phyloP scores from a whole-genome alignment of 176 grass and related monocot species.

The Pontederia crassipes region DNA sequence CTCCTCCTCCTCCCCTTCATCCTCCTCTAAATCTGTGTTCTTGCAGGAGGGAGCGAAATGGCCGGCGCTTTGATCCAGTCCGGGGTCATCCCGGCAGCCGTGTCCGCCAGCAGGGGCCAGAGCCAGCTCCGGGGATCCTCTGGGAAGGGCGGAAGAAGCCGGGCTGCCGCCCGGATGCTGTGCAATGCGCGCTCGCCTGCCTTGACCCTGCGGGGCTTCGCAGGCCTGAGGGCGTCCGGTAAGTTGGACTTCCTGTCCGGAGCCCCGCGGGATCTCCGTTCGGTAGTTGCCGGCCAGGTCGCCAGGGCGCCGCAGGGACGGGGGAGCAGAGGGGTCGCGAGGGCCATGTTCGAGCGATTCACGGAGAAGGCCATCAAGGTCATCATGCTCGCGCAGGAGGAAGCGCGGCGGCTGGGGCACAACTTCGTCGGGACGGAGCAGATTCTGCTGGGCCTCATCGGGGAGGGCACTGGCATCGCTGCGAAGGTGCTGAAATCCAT shows the following conservation, averaged over 20 bases:
- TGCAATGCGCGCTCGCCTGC: constrained; percentile 19
- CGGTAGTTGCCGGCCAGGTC: constrained; percentile 32
- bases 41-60: constrained; percentile 11
- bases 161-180: constrained; percentile 23
- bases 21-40: too few species aligned
- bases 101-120: constrained; percentile 13
- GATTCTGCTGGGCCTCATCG: constrained; percentile 80
- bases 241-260: constrained; percentile 19
- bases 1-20: too few species aligned
- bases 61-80: constrained; percentile 45
- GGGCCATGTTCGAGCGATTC: constrained; percentile 83
- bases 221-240: constrained; percentile 38
- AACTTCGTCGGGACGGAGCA: constrained; percentile 93
- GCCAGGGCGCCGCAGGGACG: constrained; percentile 19
- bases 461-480: constrained; percentile 87
- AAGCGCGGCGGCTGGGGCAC: constrained; percentile 80
- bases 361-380: constrained; percentile 96
- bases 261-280: constrained; percentile 25
- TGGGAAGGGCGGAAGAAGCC: constrained; percentile 20
- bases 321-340: constrained; percentile 27
- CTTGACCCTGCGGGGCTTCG: constrained; percentile 46
- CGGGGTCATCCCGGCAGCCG: constrained; percentile 28
- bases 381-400: constrained; percentile 94
- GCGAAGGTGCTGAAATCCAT: constrained; percentile 96
- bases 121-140: constrained; percentile 19